Conservation (phyloP, 352 stramenopile species). For the Globisporangium irregulare region DNA sequence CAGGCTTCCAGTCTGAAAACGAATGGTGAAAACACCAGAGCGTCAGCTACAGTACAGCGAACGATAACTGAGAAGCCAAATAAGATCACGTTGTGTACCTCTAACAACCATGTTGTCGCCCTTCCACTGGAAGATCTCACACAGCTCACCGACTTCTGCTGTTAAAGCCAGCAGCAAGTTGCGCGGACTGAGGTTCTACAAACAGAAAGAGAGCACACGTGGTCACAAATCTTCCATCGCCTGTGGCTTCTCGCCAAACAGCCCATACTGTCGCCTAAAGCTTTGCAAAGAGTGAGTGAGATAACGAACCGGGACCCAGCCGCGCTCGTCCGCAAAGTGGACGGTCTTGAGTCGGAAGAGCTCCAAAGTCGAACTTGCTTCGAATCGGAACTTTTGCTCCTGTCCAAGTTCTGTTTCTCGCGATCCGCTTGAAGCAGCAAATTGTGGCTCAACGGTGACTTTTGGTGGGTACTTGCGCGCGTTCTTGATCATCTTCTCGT, state of each 20-base stretch:
- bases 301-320: slow-evolving; percentile 48
- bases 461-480: slow-evolving; percentile 79
- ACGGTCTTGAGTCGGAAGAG: slow-evolving; percentile 49
- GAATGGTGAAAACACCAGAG: slow-evolving; percentile 5
- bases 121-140: slow-evolving; percentile 94
- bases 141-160: slow-evolving; percentile 94
- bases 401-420: neutral
- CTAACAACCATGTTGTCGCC: slow-evolving; percentile 71
- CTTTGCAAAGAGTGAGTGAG: neutral
- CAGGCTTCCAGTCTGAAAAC: slow-evolving; percentile 55
- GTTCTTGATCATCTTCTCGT: slow-evolving; percentile 93
- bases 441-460: slow-evolving; percentile 3
- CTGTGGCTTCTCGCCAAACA: neutral
- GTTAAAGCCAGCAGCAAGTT: slow-evolving; percentile 94
- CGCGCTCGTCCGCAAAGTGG: slow-evolving; percentile 58
- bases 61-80: slow-evolving; percentile 64
- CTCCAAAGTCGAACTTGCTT: slow-evolving; percentile 49
- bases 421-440: neutral
- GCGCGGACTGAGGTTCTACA: slow-evolving; percentile 64
- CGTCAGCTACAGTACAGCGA: neutral
- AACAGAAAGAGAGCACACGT: neutral
- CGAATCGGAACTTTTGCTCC: slow-evolving; percentile 23
- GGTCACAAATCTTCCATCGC: neutral
- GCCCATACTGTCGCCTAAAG: neutral
- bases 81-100: slow-evolving; percentile 87